Evolutionary conservation across 2,329 filamentous ascomycete genomes (phyloP).

Genomic region (Didymella pinodella): DNA sequence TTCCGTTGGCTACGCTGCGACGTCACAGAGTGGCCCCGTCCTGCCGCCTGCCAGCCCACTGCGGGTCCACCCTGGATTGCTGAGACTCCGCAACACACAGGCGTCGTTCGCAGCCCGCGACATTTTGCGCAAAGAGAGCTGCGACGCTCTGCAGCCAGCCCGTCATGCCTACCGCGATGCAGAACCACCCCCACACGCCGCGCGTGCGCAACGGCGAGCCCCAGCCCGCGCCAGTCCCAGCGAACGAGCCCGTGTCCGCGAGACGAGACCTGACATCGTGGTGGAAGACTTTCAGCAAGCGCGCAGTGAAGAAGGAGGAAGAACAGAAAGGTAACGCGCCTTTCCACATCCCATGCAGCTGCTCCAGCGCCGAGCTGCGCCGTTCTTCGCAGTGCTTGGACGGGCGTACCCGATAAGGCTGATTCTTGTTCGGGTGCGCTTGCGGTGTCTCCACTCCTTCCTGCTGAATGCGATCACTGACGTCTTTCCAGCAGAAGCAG

Average conservation of each 20-base stretch:
- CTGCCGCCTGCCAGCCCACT: slow-evolving; percentile 36
- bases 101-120: slow-evolving; percentile 27
- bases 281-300: slow-evolving; percentile 93
- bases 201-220: slow-evolving; percentile 55
- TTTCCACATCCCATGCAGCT: background rate
- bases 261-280: slow-evolving; percentile 91
- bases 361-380: slow-evolving; percentile 8
- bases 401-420: slow-evolving; percentile 26
- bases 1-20: slow-evolving; percentile 25
- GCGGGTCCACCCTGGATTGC: slow-evolving; percentile 32
- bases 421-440: slow-evolving; percentile 24
- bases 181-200: slow-evolving; percentile 50
- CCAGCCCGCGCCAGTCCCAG: slow-evolving; percentile 55
- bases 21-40: slow-evolving; percentile 30
- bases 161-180: slow-evolving; percentile 52
- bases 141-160: slow-evolving; percentile 33
- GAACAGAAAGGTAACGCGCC: slow-evolving; percentile 62
- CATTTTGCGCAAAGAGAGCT: slow-evolving; percentile 32
- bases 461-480: slow-evolving; percentile 36
- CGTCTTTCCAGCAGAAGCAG: slow-evolving; percentile 39
- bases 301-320: slow-evolving; percentile 66
- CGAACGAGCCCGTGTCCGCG: slow-evolving; percentile 73
- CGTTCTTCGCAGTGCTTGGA: slow-evolving; percentile 13
- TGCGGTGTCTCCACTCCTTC: slow-evolving; percentile 25
- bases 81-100: slow-evolving; percentile 30